Percentiles rank a stretch among this genome's conserved stretches.
Evolutionary conservation across 2,329 filamentous ascomycete species (phyloP).

Genomic region (Atkinsonella hypoxylon): DNA sequence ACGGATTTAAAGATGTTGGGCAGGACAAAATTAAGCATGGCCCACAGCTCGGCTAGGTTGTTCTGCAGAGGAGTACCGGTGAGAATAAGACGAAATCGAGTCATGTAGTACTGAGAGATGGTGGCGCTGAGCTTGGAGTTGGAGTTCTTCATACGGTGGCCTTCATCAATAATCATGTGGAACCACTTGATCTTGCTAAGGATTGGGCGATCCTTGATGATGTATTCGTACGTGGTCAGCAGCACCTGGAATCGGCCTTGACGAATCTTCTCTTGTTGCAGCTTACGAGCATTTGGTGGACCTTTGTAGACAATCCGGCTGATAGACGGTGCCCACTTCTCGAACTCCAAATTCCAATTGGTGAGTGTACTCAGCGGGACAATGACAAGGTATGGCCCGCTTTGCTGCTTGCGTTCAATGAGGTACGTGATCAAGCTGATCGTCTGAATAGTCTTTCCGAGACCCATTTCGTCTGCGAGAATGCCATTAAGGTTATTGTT

Average conservation of each 20-base stretch:
- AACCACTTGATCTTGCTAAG: conserved; percentile 99
- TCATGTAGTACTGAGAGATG: conserved; percentile 88
- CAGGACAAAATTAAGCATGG: conserved; percentile 94
- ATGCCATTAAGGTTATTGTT: conserved; percentile 99
- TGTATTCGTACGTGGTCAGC: conserved; percentile 96
- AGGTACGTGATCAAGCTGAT: conserved; percentile 96
- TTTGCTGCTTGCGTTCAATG: conserved; percentile 88
- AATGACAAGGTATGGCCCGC: conserved; percentile 89
- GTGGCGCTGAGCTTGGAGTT: conserved; percentile 93
- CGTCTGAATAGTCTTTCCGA: conserved; percentile 98
- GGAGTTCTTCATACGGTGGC: conserved; percentile 98
- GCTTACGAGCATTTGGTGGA: conserved; percentile 75
- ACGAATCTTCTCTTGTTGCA: conserved; percentile 86
- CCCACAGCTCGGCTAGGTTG: conserved; percentile 92
- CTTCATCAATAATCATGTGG: conserved; percentile 99
- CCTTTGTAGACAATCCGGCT: conserved; percentile 92
- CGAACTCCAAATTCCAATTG: conserved; percentile 97
- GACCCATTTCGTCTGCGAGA: conserved; percentile 97
- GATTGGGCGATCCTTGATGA: conserved; percentile 95
- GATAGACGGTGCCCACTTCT: conserved; percentile 93
- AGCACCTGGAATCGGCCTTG: conserved; percentile 93
- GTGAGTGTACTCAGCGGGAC: conserved; percentile 93
- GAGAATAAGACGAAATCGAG: conserved; percentile 88
- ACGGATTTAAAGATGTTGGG: conserved; percentile 99
- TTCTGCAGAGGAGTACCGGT: conserved; percentile 97